Evolutionary conservation across 2,329 filamentous ascomycete species (phyloP).

Genomic region (Epichloe glyceriae): DNA sequence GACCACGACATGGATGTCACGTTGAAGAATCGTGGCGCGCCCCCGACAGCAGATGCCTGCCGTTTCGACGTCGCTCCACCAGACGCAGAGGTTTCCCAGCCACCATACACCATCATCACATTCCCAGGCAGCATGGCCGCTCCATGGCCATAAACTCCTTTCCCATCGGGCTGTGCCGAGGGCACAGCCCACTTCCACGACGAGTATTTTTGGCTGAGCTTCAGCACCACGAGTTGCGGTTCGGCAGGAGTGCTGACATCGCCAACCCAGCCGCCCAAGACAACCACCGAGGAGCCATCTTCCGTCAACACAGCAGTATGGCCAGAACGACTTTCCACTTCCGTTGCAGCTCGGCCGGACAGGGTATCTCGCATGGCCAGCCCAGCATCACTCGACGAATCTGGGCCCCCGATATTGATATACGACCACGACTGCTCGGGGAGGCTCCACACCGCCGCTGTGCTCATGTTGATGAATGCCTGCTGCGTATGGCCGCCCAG

Average conservation of each 20-base stretch:
- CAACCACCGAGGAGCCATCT: conserved; percentile 63
- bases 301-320: conserved; percentile 73
- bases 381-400: conserved; percentile 2
- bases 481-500: conserved; percentile 72
- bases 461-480: conserved; percentile 91
- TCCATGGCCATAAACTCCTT: conserved; percentile 49
- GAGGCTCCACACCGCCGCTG: conserved; percentile 73
- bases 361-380: neutral
- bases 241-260: conserved; percentile 61
- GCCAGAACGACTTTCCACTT: conserved; percentile 70
- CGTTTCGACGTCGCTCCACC: conserved; percentile 18
- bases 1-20: conserved; percentile 43
- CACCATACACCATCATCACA: conserved; percentile 55
- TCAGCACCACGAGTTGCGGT: conserved; percentile 68
- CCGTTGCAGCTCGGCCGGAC: neutral
- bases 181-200: conserved; percentile 63
- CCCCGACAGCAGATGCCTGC: conserved; percentile 11
- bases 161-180: conserved; percentile 28
- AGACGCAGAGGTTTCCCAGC: conserved; percentile 35
- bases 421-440: conserved; percentile 84
- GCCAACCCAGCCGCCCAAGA: conserved; percentile 89
- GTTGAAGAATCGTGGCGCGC: conserved; percentile 37
- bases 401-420: conserved; percentile 45
- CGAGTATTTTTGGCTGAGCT: conserved; percentile 63
- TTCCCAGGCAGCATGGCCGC: conserved; percentile 52